Evolutionary conservation across 2,329 filamentous ascomycete genomes (phyloP).

Genomic region (Clarireedia hainanense): DNA sequence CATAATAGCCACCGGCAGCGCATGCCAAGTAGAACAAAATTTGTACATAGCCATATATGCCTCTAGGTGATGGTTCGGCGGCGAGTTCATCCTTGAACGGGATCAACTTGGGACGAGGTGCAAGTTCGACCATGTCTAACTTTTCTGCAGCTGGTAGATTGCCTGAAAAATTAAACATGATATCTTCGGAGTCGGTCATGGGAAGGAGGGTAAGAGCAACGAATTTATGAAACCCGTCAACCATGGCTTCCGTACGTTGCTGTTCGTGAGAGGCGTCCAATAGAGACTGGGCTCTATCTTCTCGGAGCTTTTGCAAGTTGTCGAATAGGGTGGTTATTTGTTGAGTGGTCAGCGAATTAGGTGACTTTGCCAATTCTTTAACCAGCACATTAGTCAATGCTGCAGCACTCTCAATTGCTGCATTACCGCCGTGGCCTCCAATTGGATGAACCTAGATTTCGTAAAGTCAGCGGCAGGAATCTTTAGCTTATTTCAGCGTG

Average conservation of each 20-base stretch:
- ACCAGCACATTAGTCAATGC: neutral
- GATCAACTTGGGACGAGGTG: neutral
- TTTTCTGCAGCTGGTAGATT: neutral
- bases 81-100: conserved; percentile 2
- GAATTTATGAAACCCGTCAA: neutral
- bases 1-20: neutral
- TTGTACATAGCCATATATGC: neutral
- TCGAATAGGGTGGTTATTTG: neutral
- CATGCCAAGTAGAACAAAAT: neutral
- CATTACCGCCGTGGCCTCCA: neutral
- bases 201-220: neutral
- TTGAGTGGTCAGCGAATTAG: neutral
- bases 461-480: neutral
- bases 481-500: too few species aligned
- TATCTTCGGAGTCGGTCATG: neutral
- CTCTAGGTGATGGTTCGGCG: neutral
- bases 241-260: neutral
- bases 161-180: conserved; percentile 1
- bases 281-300: neutral
- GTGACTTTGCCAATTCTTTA: neutral
- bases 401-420: neutral
- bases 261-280: neutral
- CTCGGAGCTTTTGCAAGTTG: neutral
- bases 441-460: neutral
- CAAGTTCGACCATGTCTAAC: neutral